A percentile compares a stretch with the other conserved stretches of the same genome.
Conservation (phyloP, 2,329 filamentous ascomycete genomes). For the Ceratocystis destructans region DNA sequence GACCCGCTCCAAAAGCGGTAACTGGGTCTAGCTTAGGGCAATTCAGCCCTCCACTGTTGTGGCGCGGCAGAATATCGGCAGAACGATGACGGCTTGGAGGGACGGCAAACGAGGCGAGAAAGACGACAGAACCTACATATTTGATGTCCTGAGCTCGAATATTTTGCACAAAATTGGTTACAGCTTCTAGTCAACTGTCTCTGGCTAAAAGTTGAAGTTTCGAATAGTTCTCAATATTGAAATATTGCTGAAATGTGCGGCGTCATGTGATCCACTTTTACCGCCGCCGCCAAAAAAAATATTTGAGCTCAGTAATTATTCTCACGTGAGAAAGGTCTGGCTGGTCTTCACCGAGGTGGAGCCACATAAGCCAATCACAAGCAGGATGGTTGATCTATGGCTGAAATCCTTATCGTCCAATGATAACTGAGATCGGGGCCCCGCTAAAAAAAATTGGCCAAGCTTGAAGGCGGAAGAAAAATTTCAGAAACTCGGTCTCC, state of each 20-base stretch:
- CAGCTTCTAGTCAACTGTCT: background rate
- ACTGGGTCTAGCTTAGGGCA: slow-evolving; percentile 18
- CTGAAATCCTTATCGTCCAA: slow-evolving; percentile 19
- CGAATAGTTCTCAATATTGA: background rate
- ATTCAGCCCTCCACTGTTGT: slow-evolving; percentile 18
- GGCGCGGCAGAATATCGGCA: slow-evolving; percentile 18
- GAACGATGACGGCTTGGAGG: background rate
- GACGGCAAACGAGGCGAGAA: background rate
- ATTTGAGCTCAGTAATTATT: background rate
- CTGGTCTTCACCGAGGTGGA: slow-evolving; percentile 17
- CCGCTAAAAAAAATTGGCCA: slow-evolving; percentile 20
- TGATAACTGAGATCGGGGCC: slow-evolving; percentile 18
- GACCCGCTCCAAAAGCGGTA: slow-evolving; percentile 18
- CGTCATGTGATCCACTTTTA: slow-evolving; percentile 14
- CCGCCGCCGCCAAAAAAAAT: background rate
- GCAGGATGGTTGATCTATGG: slow-evolving; percentile 12
- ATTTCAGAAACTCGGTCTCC: slow-evolving; percentile 20
- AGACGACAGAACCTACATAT: background rate
- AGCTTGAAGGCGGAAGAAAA: slow-evolving; percentile 20
- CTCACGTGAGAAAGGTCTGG: slow-evolving; percentile 15
- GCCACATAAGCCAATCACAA: slow-evolving; percentile 11
- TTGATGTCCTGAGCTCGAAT: background rate
- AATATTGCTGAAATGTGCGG: slow-evolving; percentile 12
- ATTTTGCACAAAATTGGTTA: background rate
- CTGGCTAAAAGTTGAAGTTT: too few species aligned